These are phyloP conservation scores for Mucuna pruriens DNA, from an alignment of 306 rosid species.

Conservation along the genomic window DNA sequence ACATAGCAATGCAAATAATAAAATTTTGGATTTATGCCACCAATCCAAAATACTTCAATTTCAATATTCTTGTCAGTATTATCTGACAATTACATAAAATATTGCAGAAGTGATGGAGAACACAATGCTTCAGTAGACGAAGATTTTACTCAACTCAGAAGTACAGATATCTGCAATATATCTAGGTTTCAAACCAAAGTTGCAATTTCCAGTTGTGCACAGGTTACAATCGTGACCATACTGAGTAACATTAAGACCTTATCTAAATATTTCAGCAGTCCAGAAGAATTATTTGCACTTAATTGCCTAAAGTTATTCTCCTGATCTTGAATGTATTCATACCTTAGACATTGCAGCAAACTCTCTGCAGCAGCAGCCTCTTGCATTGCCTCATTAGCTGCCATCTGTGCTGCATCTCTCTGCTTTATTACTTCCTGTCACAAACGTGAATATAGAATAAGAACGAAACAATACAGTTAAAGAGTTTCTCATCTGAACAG, in stretches of 20 bases:
- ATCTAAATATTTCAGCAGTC: constrained; percentile 23
- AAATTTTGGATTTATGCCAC: background rate
- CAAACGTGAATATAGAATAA: constrained; percentile 32
- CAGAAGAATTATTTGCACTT: constrained; percentile 4
- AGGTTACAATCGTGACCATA: background rate
- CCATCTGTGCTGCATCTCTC: constrained; percentile 90
- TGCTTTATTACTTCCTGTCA: constrained; percentile 86
- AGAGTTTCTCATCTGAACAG: constrained; percentile 14
- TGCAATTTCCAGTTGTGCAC: constrained; percentile 7
- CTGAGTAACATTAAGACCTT: background rate
- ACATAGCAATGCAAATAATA: constrained; percentile 5
- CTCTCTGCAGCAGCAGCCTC: constrained; percentile 94
- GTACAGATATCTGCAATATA: background rate
- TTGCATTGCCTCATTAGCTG: constrained; percentile 91
- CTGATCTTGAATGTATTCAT: constrained; percentile 22
- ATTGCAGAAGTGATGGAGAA: background rate
- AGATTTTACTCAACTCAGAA: constrained; percentile 3
- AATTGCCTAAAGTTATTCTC: constrained; percentile 21
- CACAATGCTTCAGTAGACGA: constrained; percentile 1
- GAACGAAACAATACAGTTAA: constrained; percentile 16
- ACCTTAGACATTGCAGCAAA: constrained; percentile 89
- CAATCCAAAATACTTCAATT: constrained; percentile 1
- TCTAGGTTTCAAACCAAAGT: constrained; percentile 18
- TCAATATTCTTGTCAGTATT: background rate
- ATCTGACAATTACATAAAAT: background rate